Percentiles rank a stretch among this genome's conserved stretches.
phyloP scores from a whole-genome alignment of 768 basidiomycete species.

The Lentinula sp. region DNA sequence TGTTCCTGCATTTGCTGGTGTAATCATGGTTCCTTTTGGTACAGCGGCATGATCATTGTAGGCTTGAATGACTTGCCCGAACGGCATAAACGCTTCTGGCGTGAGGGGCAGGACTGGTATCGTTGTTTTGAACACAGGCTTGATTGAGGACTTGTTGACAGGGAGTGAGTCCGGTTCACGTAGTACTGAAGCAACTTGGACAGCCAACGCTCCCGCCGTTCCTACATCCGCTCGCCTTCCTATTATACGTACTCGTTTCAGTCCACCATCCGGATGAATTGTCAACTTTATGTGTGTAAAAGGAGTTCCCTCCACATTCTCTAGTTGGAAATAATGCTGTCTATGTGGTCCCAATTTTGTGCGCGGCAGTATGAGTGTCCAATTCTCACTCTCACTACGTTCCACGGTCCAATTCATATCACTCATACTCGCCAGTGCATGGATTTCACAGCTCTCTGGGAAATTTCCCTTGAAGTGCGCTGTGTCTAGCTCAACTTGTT shows the following conservation, averaged over 20 bases:
- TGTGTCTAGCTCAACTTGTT: conserved; percentile 85
- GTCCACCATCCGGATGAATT: conserved; percentile 91
- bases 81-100: conserved; percentile 79
- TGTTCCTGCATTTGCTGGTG: conserved; percentile 83
- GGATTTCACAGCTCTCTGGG: conserved; percentile 81
- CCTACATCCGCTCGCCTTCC: conserved; percentile 45
- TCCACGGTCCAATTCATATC: conserved; percentile 31
- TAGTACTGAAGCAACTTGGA: background rate
- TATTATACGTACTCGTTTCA: conserved; percentile 85
- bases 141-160: background rate
- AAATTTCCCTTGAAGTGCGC: conserved; percentile 96
- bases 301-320: conserved; percentile 45
- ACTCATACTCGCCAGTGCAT: conserved; percentile 40
- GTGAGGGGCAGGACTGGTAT: conserved; percentile 65
- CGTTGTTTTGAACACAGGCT: conserved; percentile 2
- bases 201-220: background rate
- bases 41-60: conserved; percentile 63
- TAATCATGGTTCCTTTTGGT: conserved; percentile 65
- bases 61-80: conserved; percentile 89
- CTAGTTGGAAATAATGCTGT: conserved; percentile 84
- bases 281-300: conserved; percentile 86
- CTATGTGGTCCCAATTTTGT: conserved; percentile 84
- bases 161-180: background rate
- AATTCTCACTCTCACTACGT: conserved; percentile 39
- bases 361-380: conserved; percentile 70